Base-by-base conservation (phyloP, 345 rosid genomes). In the Heritiera littoralis region DNA sequence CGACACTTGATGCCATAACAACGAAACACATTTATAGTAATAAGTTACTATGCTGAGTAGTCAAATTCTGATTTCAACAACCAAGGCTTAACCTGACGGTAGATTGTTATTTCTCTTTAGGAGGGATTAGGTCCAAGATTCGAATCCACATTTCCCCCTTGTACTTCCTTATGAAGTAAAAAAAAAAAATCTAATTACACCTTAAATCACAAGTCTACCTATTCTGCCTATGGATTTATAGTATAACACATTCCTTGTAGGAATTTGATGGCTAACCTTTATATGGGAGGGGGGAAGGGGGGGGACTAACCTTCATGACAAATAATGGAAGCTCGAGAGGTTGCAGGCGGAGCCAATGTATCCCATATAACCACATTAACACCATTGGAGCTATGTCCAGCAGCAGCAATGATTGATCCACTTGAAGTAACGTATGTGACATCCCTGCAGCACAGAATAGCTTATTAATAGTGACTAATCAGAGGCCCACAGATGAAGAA, bases 361-460 rank as follows among this genome's bases (percentile, higher is more conserved):
- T 95, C 98, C 98, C 98, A 95, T 74, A 95, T 80, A 71, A 95
- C 98, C 52, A 90, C 97, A 86, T 93, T 95, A 75, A 83, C 89
- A 83, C 92, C 90, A 81, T 88, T 95, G 49, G 93, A 86, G 86
- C 92, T 95, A 84, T 83, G 83, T 84, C 98, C 98, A 58, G 95
- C 87, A 41, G 97, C 92, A 74, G 95, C 95, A 82, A 92, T 89
- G 41, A 95, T 88, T 15, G 98, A 92, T 75, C 97, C 98, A 87
- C 98, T 95, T 23, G 97, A 90, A 83, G 91, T 89, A 83, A 95
- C 85, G 46, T 93, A 95, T n/a, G 90, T 75, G 18, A 93, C 90
- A 88, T 95, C 98, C 83, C 98, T 95, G 87, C 89, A 92, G 78
- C 52, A 84, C 79, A 51, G 66, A 72, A 49, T 73, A 67, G 41